Percentiles rank a stretch among this genome's conserved stretches.
Evolutionary conservation across 2,329 filamentous ascomycete genomes (phyloP).

Genomic region (Monosporascus sp.): DNA sequence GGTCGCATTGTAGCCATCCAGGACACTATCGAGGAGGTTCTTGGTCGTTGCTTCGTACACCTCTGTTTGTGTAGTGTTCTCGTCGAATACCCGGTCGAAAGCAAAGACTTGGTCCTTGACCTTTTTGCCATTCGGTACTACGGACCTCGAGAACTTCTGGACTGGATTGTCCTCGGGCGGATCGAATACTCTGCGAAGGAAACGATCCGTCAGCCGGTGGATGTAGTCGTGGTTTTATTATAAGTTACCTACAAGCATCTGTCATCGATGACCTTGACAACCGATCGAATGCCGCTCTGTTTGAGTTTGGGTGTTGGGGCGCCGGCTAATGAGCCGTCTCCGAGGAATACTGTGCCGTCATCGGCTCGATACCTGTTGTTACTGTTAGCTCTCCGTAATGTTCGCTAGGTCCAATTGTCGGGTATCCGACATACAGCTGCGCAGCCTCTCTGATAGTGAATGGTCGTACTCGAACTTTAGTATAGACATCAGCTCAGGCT

Average conservation of each 20-base stretch:
- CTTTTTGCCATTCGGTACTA: conserved; percentile 78
- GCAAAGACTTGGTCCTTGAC: conserved; percentile 97
- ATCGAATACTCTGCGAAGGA: conserved; percentile 72
- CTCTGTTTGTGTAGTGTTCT: conserved; percentile 84
- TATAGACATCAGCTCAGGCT: conserved; percentile 21
- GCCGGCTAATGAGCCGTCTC: conserved; percentile 89
- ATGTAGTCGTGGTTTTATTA: too few relatives aligned
- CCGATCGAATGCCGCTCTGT: conserved; percentile 79
- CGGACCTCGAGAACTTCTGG: conserved; percentile 77
- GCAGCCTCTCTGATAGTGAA: conserved; percentile 90
- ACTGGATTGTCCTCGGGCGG: conserved; percentile 92
- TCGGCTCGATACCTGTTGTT: conserved; percentile 57
- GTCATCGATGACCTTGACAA: conserved; percentile 95
- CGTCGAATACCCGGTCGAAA: conserved; percentile 95
- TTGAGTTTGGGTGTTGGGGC: conserved; percentile 78
- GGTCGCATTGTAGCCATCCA: conserved; percentile 97
- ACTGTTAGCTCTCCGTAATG: conserved; percentile 6
- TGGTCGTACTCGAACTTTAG: conserved; percentile 60
- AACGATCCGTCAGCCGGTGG: too few relatives aligned
- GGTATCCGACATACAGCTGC: conserved; percentile 56
- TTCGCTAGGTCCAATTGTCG: background rate
- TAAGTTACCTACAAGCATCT: conserved; percentile 72
- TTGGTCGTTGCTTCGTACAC: conserved; percentile 93
- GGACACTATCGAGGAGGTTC: conserved; percentile 83
- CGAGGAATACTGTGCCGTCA: conserved; percentile 87